Percentiles rank a stretch among this genome's conserved stretches.
These are phyloP conservation scores for Syzygium oleosum DNA, from an alignment of 345 rosid genomes.

Conservation along the genomic window DNA sequence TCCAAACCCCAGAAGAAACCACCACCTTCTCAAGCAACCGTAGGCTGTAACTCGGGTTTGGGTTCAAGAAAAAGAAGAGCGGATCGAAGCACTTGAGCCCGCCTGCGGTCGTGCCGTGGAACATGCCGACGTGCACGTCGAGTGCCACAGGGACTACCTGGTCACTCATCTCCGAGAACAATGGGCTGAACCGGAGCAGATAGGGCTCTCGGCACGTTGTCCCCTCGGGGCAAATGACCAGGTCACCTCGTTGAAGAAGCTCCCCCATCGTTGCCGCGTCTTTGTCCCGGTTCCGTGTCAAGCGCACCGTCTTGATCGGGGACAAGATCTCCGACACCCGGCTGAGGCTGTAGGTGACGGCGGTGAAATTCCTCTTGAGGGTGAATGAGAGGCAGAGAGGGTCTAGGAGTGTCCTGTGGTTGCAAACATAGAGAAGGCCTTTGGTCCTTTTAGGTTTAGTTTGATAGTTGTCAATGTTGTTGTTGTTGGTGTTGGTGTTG, in stretches of 20 bases:
- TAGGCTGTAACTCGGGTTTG: slow-evolving; percentile 33
- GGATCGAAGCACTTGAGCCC: slow-evolving; percentile 74
- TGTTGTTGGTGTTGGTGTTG: neutral
- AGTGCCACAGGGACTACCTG: slow-evolving; percentile 59
- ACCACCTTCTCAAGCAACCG: slow-evolving; percentile 34
- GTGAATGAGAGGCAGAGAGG: slow-evolving; percentile 52
- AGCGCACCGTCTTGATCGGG: slow-evolving; percentile 58
- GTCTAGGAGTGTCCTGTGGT: slow-evolving; percentile 68
- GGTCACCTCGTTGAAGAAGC: slow-evolving; percentile 41
- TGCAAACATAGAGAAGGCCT: slow-evolving; percentile 53
- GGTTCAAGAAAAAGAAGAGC: slow-evolving; percentile 58
- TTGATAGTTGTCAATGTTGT: neutral
- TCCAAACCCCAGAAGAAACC: neutral
- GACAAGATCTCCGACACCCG: slow-evolving; percentile 51
- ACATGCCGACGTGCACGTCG: slow-evolving; percentile 35
- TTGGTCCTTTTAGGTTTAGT: neutral
- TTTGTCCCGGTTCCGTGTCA: slow-evolving; percentile 40
- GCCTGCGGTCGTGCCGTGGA: slow-evolving; percentile 67
- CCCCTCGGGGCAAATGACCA: slow-evolving; percentile 81
- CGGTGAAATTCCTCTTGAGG: slow-evolving; percentile 37
- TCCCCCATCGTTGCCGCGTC: slow-evolving; percentile 40
- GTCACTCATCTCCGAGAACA: slow-evolving; percentile 54
- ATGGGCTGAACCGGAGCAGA: slow-evolving; percentile 67
- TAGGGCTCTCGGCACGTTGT: slow-evolving; percentile 80
- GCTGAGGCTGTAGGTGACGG: slow-evolving; percentile 74